phyloP scores from a whole-genome alignment of 345 rosid species.

The Populus tremula region DNA sequence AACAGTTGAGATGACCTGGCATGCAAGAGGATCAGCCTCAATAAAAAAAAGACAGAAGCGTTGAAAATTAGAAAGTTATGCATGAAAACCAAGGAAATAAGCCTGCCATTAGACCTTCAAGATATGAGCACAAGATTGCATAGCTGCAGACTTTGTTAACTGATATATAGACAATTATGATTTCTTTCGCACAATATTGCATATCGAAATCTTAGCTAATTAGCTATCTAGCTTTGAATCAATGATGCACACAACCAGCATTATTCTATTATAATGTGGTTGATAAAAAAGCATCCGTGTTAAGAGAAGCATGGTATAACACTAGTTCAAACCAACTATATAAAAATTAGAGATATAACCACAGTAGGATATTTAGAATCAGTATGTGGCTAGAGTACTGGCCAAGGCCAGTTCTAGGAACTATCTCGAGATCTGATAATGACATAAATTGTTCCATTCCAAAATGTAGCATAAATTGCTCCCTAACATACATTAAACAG shows the following conservation, averaged over 20 bases:
- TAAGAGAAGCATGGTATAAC: background rate
- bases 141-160: background rate
- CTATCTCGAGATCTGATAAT: background rate
- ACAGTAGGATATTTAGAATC: background rate
- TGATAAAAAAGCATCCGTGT: background rate
- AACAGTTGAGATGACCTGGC: background rate
- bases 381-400: background rate
- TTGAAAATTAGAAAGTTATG: background rate
- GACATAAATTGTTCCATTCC: background rate
- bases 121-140: background rate
- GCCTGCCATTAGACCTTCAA: background rate
- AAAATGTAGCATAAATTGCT: background rate
- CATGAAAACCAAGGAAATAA: background rate
- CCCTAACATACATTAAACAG: background rate
- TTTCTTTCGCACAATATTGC: background rate
- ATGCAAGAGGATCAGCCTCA: background rate
- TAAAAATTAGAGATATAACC: background rate
- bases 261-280: background rate
- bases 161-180: background rate
- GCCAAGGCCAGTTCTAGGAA: background rate
- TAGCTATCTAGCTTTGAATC: background rate
- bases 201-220: background rate
- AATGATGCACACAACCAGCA: background rate
- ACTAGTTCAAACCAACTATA: background rate
- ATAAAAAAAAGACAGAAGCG: background rate